Evolutionary conservation across 345 rosid species (phyloP), one percentile per base, ranked within the genome.

Genomic region (Sisymbrium altissimum): DNA sequence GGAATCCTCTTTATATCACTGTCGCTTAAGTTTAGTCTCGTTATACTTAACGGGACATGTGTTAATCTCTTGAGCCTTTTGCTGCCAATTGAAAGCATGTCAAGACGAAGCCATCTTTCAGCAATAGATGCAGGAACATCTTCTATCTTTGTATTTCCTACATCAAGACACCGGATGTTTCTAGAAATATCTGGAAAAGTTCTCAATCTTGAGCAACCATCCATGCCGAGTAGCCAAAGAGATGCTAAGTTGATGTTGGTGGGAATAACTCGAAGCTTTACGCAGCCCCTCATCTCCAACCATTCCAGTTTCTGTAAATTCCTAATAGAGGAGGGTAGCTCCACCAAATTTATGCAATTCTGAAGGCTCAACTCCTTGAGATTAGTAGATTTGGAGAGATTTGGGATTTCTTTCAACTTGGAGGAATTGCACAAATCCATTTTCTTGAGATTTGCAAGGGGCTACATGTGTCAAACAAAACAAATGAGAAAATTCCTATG

Each of bases 381-480:
- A 11, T 19, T 72, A 10, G 17, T 18, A 8, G 77, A 74, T 14
- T 45, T 2, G 5, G 80, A 75, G 6, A 72, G 65, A 40, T 78
- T 38, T 25, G 78, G 65, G 44, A 75, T 56, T 59, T 19, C 49
- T 0, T 17, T 60, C 52, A 81, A 50, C 12, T 44, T 25, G 1
- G 0, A 0, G 9, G 69, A 76, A 2, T n/a, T 0, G 1, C 25
- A 0, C 15, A 82, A 56, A 17, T 54, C 6, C 9, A 82, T 23
- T 9, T 7, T 3, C 39, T 27, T 65, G 43, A 79, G 54, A 18
- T 75, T 79, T 14, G 19, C 12, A 14, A 66, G 39, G 59, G 38
- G 13, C 80, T 79, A 45, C 63, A 60, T 12, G 5, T 13, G 18
- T 4, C 4, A 62, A 39, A 21, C 49, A 27, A 55, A 72, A 43